Evolutionary conservation across 257 asterid species (phyloP), one percentile per base, ranked within the genome.

Genomic region (Lithospermum erythrorhizon): DNA sequence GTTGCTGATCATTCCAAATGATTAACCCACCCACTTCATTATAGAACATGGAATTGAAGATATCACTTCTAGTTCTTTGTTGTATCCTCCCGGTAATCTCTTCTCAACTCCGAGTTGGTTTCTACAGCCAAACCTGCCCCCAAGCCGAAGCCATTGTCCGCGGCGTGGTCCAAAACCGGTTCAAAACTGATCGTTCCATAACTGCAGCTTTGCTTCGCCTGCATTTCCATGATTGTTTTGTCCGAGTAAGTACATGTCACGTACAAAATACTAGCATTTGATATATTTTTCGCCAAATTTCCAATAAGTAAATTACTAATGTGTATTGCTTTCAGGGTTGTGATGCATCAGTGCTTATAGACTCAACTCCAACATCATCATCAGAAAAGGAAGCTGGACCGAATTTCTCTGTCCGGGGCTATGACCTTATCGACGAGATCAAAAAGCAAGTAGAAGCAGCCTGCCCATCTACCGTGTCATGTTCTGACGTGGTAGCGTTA

Each of bases 161-260:
- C 67, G 68, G 69, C 68, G 68, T 73, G 6, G 94, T 89, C 58
- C 73, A 68, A 14, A 74, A 57, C 17, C 61, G 75, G 2, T 89
- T 89, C 22, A 64, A n/a, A 25, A 21, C 22, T 7, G 91, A 86
- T 63, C 83, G 67, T 49, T 80, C 94, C 14, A 79, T 81, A 9
- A 78, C 97, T 0, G 82, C 91, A 17, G 94, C 94, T 10, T 73
- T 89, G 78, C 95, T 89, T 60, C 75, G 97, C 27, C 72, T 89
- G 89, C 85, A 89, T 70, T 89, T 89, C 21, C 97, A 89, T 24
- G 95, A 89, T 69, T 89, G 97, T 74, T 81, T 89, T 35, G 95
- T 86, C 16, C 61, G 72, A 63, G 96, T 85, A 77, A 51, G 22
- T 53, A n/a, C 25, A 53, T 13, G 17, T 24, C 20, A 3, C 30